A percentile compares a stretch with the other conserved stretches of the same genome.
phyloP scores from a whole-genome alignment of 2,329 filamentous ascomycete species.

The Epichloe elymi region DNA sequence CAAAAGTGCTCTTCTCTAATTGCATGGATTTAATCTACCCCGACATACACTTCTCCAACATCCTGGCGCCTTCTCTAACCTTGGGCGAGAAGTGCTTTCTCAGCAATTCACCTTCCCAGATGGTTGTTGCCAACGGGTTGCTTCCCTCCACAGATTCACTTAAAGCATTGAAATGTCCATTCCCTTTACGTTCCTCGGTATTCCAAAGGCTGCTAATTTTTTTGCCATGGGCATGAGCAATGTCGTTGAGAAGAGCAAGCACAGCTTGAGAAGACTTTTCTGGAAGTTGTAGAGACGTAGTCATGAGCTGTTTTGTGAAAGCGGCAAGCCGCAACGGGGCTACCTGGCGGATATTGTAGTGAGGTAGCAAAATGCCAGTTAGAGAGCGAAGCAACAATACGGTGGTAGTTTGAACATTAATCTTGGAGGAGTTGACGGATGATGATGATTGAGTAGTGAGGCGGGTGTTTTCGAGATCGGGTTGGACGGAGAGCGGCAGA shows the following conservation, averaged over 20 bases:
- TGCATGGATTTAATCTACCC: constrained; percentile 10
- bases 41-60: constrained; percentile 53
- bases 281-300: constrained; percentile 68
- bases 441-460: constrained; percentile 22
- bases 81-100: constrained; percentile 75
- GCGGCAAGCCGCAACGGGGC: constrained; percentile 79
- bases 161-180: constrained; percentile 69
- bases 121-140: constrained; percentile 79
- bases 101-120: constrained; percentile 89
- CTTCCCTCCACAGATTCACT: constrained; percentile 66
- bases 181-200: constrained; percentile 83
- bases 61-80: constrained; percentile 61
- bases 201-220: constrained; percentile 84
- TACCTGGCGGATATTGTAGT: constrained; percentile 57
- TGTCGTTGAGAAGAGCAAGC: constrained; percentile 62
- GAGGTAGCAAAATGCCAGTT: constrained; percentile 65
- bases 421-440: constrained; percentile 39
- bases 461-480: constrained; percentile 69
- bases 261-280: constrained; percentile 80
- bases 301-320: constrained; percentile 85
- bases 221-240: constrained; percentile 67
- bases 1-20: not conserved
- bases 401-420: constrained; percentile 91
- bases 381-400: constrained; percentile 83
- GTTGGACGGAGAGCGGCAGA: constrained; percentile 62